These are phyloP conservation scores for Aspergillus funiculosus DNA, from an alignment of 495 filamentous ascomycete genomes.

Conservation along the genomic window DNA sequence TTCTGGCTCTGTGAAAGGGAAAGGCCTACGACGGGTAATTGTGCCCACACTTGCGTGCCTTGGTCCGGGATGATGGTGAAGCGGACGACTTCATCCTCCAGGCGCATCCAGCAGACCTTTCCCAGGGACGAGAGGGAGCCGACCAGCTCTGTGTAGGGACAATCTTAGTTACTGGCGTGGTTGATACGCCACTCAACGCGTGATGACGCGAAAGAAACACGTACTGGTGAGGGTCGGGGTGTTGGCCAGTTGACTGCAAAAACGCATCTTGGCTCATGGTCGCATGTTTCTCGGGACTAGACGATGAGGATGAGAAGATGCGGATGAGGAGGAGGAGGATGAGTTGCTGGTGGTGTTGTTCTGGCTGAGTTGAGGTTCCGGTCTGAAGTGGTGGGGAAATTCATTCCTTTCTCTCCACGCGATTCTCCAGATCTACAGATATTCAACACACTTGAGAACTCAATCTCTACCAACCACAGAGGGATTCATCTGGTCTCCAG, in stretches of 20 bases:
- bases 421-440: too few relatives aligned
- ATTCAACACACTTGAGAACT: too few relatives aligned
- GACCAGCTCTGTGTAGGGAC: constrained; percentile 57
- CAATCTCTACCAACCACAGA: too few relatives aligned
- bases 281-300: background rate
- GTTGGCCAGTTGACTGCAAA: constrained; percentile 74
- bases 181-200: background rate
- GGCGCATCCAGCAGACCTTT: constrained; percentile 88
- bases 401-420: too few relatives aligned
- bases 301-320: too few relatives aligned
- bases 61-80: constrained; percentile 93
- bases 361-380: too few relatives aligned
- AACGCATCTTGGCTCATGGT: constrained; percentile 56
- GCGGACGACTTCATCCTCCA: constrained; percentile 76
- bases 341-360: too few relatives aligned
- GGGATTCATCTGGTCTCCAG: too few relatives aligned
- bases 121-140: constrained; percentile 81
- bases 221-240: constrained; percentile 79
- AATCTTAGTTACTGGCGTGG: background rate
- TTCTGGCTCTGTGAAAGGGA: background rate
- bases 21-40: constrained; percentile 51
- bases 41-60: constrained; percentile 91
- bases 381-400: too few relatives aligned
- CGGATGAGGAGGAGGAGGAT: background rate
- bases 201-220: constrained; percentile 18